Percentiles rank a stretch among this genome's conserved stretches.
These are phyloP conservation scores for Eragrostis curvula DNA, from an alignment of 176 grass and related monocot genomes.

Conservation along the genomic window DNA sequence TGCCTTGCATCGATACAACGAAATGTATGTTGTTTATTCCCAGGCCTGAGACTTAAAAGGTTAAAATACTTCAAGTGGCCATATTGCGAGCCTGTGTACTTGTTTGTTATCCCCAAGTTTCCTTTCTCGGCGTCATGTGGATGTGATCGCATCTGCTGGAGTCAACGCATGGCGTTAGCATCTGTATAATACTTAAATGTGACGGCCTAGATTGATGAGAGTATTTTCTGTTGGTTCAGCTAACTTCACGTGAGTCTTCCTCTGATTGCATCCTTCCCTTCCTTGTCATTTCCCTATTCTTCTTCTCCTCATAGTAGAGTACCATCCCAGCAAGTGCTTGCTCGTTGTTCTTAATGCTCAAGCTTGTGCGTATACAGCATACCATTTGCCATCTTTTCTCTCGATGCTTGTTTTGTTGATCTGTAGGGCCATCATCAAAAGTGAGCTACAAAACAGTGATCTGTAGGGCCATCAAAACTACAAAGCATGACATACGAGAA, in stretches of 20 bases:
- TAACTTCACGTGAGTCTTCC: background rate
- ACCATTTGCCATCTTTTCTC: no score
- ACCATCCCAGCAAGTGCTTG: no score
- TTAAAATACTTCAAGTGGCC: conserved; percentile 21
- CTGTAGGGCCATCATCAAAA: no score
- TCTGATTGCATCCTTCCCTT: background rate
- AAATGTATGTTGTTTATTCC: background rate
- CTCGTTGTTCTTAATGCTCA: no score
- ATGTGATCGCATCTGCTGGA: background rate
- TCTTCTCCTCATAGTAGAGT: no score
- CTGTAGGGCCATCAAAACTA: conserved; percentile 31
- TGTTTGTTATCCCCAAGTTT: background rate
- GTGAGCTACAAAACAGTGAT: background rate
- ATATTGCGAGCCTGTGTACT: no score
- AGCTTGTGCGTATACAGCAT: no score
- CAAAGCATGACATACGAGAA: conserved; percentile 27
- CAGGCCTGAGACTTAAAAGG: background rate
- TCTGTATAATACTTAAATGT: background rate
- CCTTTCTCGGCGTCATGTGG: background rate
- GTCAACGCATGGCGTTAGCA: background rate
- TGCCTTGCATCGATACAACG: background rate
- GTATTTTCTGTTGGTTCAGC: background rate
- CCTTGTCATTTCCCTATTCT: background rate
- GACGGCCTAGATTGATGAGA: background rate
- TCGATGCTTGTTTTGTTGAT: no score